phyloP scores from a whole-genome alignment of 1,284 basidiomycete species.

The Ganoderma multipileum region DNA sequence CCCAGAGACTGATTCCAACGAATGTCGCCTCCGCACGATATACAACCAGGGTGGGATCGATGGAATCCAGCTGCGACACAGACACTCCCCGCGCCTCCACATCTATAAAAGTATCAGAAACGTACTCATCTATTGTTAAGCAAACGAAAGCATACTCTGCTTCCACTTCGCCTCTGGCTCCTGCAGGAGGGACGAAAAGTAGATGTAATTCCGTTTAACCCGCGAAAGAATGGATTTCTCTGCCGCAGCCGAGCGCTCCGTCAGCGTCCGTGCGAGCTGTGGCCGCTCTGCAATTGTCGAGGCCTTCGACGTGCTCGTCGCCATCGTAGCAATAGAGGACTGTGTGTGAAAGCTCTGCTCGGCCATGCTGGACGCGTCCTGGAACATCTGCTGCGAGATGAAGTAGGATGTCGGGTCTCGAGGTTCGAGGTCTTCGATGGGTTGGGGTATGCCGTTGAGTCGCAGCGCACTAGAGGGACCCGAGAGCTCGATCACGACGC shows the following conservation, averaged over 20 bases:
- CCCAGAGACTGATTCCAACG: constrained; percentile 96
- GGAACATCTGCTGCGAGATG: constrained; percentile 63
- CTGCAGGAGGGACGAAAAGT: constrained; percentile 96
- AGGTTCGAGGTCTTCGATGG: constrained; percentile 69
- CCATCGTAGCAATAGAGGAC: constrained; percentile 50
- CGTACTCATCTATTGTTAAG: constrained; percentile 9
- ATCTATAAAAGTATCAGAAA: constrained; percentile 22
- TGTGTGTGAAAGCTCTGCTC: constrained; percentile 70
- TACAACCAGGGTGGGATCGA: constrained; percentile 96
- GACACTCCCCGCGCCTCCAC: constrained; percentile 88
- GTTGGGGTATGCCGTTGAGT: constrained; percentile 84
- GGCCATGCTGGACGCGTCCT: constrained; percentile 73
- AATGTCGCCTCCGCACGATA: constrained; percentile 98
- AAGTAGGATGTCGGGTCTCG: constrained; percentile 66
- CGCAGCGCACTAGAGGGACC: constrained; percentile 77
- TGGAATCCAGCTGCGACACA: constrained; percentile 95
- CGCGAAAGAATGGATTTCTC: constrained; percentile 85
- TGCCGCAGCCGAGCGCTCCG: constrained; percentile 66
- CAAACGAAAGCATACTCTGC: constrained; percentile 59
- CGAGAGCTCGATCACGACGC: constrained; percentile 82
- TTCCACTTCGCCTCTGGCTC: constrained; percentile 99
- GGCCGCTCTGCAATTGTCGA: constrained; percentile 44
- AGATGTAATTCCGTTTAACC: constrained; percentile 94
- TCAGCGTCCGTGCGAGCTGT: constrained; percentile 40
- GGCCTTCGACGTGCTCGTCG: constrained; percentile 35